Evolutionary conservation across 495 filamentous ascomycete genomes (phyloP), one percentile per base, ranked within the genome.

Genomic region (Penicillium argentinense): DNA sequence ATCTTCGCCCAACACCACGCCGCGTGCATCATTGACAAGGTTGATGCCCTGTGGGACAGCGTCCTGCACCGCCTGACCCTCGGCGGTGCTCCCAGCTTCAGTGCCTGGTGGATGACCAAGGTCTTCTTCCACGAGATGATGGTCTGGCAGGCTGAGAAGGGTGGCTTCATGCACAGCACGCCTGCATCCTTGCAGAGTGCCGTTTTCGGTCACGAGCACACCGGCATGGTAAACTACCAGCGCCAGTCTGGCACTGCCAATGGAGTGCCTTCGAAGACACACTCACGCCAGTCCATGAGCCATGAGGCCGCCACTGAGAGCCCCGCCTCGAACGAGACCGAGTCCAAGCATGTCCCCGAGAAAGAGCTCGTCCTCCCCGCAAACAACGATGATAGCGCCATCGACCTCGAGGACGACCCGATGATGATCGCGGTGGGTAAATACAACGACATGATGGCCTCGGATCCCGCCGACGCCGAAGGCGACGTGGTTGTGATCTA

Each of bases 61-160:
- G 64, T 76, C n/a, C 59, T 76, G 7, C 71, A 66, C 43, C 64
- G 70, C 7, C 45, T 76, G 45, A 97, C 92, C 6, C 82, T 97
- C 17, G 79, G 79, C 18, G 83, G 87, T 48, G 89, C 87, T 8
- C 80, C 83, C 47, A 95, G 88, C 56, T 98, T 96, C 59, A 89
- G 89, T 11, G 84, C 88, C 2, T 98, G 93, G 93, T 97, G 93
- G 90, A 86, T 96, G 42, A 91, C 89, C n/a, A 96, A 97, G 62
- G 89, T 91, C 41, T 98, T 91, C 75, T 80, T 98, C 42, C 92
- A 97, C 62, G 93, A 97, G 68, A 95, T 95, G 91, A 82, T 91
- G 56, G 70, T 84, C 27, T 97, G 93, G 81, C 76, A 95, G 54
- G 91, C 89, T 0, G 90, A 96, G 57, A 86, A 91, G 45, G 93